Evolutionary conservation across 257 asterid species (phyloP), one percentile per base, ranked within the genome.

Genomic region (Plectranthus barbatus): DNA sequence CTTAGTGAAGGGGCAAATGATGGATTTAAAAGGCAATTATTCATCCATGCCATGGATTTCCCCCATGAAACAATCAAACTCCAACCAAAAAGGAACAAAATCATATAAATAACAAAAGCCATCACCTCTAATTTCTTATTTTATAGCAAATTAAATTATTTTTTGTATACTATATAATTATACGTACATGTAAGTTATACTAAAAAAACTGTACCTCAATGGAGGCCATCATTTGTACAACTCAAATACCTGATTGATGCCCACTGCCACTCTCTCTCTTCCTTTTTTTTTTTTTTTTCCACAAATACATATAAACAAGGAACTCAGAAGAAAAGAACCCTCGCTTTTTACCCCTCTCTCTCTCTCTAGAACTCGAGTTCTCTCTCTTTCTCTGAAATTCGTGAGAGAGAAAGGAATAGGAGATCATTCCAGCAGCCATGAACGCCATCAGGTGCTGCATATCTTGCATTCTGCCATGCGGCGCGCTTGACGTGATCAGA

Each of bases 161-260:
- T 8, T 2, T 1, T 13, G 13, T 42, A 5, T 42, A 13, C 5
- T n/a, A 41, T 41, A 41, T 51, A 52, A 52, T 13, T 21, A 50
- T 49, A 6, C 29, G 44, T 29, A 31, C 24, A 24, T 11, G 4
- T 52, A 9, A 6, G 2, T 13, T 26, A 21, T 13, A 26, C 0
- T 0, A 10, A 9, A 60, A 2, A 60, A 45, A 60, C 8, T n/a
- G 18, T 15, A 24, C 44, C 15, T 46, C 33, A 34, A 63, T 51
- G 7, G 39, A 65, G 50, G 15, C 20, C 69, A 64, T 52, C 33
- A 64, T 52, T 51, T 54, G 49, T 36, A 39, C 63, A 57, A 40
- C 47, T 36, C 46, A 55, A 39, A 55, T 60, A 65, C 68, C 60
- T 59, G 74, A 68, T 57, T 69, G 79, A 64, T 73, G 42, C 75